phyloP scores from a whole-genome alignment of 2,329 filamentous ascomycete genomes.

The Aspergillus uvarum region DNA sequence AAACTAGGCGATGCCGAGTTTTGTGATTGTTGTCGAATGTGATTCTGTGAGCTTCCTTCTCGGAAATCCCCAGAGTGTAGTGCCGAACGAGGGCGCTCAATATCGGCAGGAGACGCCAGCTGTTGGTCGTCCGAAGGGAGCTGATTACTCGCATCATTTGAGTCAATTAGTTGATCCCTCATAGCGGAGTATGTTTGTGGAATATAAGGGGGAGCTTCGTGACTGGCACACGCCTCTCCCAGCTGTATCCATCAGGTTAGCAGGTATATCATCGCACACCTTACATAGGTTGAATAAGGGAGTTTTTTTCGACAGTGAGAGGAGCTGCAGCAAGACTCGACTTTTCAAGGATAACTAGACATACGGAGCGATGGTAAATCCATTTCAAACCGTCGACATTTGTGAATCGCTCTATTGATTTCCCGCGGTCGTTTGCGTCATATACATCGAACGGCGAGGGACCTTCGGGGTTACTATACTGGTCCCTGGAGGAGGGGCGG shows the following conservation, averaged over 20 bases:
- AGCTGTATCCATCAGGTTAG: conserved; percentile 14
- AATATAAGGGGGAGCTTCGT: conserved; percentile 26
- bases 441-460: conserved; percentile 19
- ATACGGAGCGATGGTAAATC: conserved; percentile 64
- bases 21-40: conserved; percentile 28
- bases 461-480: conserved; percentile 14
- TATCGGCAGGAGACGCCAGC: conserved; percentile 59
- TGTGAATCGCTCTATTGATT: conserved; percentile 83
- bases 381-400: conserved; percentile 73
- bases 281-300: background rate
- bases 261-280: background rate
- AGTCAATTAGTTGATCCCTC: conserved; percentile 15
- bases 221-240: conserved; percentile 12
- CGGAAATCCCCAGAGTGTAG: conserved; percentile 64
- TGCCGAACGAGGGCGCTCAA: conserved; percentile 78
- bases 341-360: conserved; percentile 21
- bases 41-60: conserved; percentile 39
- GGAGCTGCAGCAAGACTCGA: background rate
- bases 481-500: conserved; percentile 16
- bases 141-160: conserved; percentile 17
- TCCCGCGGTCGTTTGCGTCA: conserved; percentile 60
- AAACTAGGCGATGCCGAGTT: conserved; percentile 22
- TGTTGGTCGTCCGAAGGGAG: conserved; percentile 40
- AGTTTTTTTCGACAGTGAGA: background rate
- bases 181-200: conserved; percentile 21